A percentile compares a stretch with the other conserved stretches of the same genome.
Evolutionary conservation across 371 early-diverging fungal species (phyloP).

Genomic region (Basidiobolus meristosporus): DNA sequence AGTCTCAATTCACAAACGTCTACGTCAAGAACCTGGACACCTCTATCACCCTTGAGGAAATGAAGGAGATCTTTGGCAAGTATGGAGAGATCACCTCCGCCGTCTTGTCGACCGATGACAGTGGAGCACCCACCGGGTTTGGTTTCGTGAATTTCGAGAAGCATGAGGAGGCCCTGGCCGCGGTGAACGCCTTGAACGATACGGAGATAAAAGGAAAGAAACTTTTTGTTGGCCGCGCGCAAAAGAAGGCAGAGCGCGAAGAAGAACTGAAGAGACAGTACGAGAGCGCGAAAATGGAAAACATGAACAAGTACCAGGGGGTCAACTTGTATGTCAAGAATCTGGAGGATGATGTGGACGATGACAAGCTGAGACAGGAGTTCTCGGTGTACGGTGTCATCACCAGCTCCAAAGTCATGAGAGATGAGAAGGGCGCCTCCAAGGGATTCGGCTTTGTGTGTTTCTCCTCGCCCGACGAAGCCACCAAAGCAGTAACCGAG

Average conservation of each 20-base stretch:
- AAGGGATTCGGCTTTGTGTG: constrained; percentile 85
- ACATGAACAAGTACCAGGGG: constrained; percentile 91
- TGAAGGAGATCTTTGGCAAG: constrained; percentile 62
- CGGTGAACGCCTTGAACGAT: constrained; percentile 89
- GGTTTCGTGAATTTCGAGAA: constrained; percentile 94
- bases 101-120: constrained; percentile 49
- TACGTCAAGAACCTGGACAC: constrained; percentile 95
- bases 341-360: constrained; percentile 88
- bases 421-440: constrained; percentile 67
- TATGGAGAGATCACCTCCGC: constrained; percentile 83
- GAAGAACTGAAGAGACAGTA: constrained; percentile 88
- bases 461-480: constrained; percentile 80
- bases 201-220: constrained; percentile 77
- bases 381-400: constrained; percentile 89
- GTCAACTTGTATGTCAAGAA: constrained; percentile 97
- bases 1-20: constrained; percentile 91
- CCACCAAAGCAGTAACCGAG: constrained; percentile 77
- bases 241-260: constrained; percentile 96
- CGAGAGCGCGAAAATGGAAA: constrained; percentile 84
- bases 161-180: constrained; percentile 80
- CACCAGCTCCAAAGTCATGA: constrained; percentile 94
- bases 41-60: constrained; percentile 62
- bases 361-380: constrained; percentile 86
- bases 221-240: constrained; percentile 94
- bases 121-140: constrained; percentile 77